Percentiles rank a stretch among this genome's conserved stretches.
Evolutionary conservation across 2,329 filamentous ascomycete genomes (phyloP).

Genomic region (Colletotrichum sidae): DNA sequence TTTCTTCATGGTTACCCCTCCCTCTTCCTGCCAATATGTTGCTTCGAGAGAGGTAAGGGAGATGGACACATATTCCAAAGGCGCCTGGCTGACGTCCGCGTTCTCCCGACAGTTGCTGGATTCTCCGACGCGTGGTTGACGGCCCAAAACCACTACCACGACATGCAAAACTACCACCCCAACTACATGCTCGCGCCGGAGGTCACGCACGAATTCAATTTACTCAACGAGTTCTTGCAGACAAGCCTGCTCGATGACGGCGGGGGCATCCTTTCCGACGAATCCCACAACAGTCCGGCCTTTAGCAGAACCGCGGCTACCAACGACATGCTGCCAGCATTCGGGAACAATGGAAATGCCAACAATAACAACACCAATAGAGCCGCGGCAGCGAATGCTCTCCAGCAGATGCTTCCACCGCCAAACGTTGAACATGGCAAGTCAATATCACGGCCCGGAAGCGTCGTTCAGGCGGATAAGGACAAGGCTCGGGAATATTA

Average conservation of each 20-base stretch:
- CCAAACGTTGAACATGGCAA: conserved; percentile 60
- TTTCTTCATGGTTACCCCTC: conserved; percentile 37
- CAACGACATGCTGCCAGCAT: conserved; percentile 61
- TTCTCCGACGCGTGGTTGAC: conserved; percentile 86
- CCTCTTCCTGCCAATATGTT: not conserved
- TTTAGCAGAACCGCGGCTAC: conserved; percentile 54
- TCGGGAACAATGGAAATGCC: conserved; percentile 53
- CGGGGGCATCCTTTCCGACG: conserved; percentile 73
- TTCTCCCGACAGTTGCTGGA: conserved; percentile 71
- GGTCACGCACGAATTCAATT: conserved; percentile 95
- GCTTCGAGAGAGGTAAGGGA: too few species aligned
- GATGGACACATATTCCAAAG: not conserved
- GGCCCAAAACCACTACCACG: conserved; percentile 86
- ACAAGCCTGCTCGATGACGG: conserved; percentile 90
- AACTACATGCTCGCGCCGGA: conserved; percentile 95
- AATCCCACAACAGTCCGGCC: conserved; percentile 65
- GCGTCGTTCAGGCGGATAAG: conserved; percentile 74
- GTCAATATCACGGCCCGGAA: conserved; percentile 70
- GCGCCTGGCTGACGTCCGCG: not conserved
- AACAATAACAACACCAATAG: conserved; percentile 40
- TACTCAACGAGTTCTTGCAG: conserved; percentile 96
- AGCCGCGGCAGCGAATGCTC: conserved; percentile 40
- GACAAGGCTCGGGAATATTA: conserved; percentile 92
- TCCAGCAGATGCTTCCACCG: conserved; percentile 58
- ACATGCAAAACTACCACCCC: conserved; percentile 93